phyloP scores from a whole-genome alignment of 2,329 filamentous ascomycete species.

The Orbilia oligospora region DNA sequence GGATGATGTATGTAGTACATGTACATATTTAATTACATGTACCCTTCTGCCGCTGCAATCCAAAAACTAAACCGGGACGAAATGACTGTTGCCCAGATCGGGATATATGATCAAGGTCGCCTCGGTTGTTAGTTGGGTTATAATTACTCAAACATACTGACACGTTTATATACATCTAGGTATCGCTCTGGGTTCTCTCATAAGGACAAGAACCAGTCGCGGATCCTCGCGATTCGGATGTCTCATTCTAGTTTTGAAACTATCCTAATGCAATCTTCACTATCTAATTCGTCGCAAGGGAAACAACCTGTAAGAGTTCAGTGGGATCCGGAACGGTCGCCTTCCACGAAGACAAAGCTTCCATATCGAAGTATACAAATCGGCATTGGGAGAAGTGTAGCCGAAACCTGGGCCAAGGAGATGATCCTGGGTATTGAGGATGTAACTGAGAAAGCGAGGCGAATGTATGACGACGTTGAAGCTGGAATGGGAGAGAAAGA shows the following conservation, averaged over 20 bases:
- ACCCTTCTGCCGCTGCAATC: constrained; percentile 45
- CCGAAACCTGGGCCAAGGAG: constrained; percentile 69
- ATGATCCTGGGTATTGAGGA: constrained; percentile 74
- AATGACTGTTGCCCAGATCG: not conserved
- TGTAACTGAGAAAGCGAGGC: constrained; percentile 72
- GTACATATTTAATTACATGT: too few relatives aligned
- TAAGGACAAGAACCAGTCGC: constrained; percentile 72
- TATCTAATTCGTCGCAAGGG: constrained; percentile 67
- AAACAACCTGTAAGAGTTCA: constrained; percentile 71
- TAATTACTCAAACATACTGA: not conserved
- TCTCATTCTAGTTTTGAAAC: constrained; percentile 70
- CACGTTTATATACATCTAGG: constrained; percentile 46
- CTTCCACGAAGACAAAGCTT: constrained; percentile 68
- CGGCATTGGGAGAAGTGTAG: constrained; percentile 71
- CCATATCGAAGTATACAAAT: constrained; percentile 74
- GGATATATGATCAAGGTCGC: not conserved
- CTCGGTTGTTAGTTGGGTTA: constrained; percentile 5
- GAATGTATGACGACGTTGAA: constrained; percentile 65
- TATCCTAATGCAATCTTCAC: constrained; percentile 65
- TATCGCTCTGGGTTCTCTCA: constrained; percentile 75
- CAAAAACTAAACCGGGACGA: constrained; percentile 42
- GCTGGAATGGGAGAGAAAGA: constrained; percentile 43
- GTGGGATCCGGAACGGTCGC: constrained; percentile 75
- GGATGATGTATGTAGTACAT: constrained; percentile 68
- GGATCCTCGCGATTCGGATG: constrained; percentile 74